Evolutionary conservation across 331 rosid species (phyloP).

Genomic region (Quercus tomentella): DNA sequence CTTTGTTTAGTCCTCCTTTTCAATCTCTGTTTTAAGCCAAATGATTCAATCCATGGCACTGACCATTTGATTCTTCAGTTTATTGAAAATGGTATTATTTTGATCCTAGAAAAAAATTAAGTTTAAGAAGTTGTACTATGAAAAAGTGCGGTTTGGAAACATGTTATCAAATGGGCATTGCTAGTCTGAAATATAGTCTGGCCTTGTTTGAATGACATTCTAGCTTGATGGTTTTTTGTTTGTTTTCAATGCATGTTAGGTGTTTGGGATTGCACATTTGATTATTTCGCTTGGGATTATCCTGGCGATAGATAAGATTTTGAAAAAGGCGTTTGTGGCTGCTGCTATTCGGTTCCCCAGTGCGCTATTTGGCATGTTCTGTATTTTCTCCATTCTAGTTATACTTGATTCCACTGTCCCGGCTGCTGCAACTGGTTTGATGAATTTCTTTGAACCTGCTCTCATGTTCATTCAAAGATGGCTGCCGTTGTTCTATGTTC

Average conservation of each 20-base stretch:
- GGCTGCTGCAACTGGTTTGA: conserved; percentile 53
- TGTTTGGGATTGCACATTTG: conserved; percentile 55
- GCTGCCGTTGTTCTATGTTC: conserved; percentile 92
- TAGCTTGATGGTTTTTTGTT: neutral
- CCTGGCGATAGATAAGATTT: conserved; percentile 51
- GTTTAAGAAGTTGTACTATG: too few relatives aligned
- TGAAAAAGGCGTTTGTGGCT: conserved; percentile 62
- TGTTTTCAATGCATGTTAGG: conserved; percentile 29
- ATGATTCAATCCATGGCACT: neutral
- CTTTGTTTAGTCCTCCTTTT: too few relatives aligned
- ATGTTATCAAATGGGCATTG: neutral
- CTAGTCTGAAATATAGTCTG: neutral
- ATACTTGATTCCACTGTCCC: conserved; percentile 71
- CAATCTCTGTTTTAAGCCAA: neutral
- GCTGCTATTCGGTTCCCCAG: conserved; percentile 90
- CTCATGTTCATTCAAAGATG: conserved; percentile 87
- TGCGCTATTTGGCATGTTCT: conserved; percentile 94
- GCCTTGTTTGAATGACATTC: neutral
- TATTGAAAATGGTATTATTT: too few relatives aligned
- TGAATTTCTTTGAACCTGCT: conserved; percentile 85
- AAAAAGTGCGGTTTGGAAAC: too few relatives aligned
- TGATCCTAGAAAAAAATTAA: too few relatives aligned
- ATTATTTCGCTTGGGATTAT: conserved; percentile 67
- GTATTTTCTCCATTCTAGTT: conserved; percentile 67
- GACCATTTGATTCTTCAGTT: too few relatives aligned